Conservation (phyloP, 768 basidiomycete species). For the Tulasnella sp. region DNA sequence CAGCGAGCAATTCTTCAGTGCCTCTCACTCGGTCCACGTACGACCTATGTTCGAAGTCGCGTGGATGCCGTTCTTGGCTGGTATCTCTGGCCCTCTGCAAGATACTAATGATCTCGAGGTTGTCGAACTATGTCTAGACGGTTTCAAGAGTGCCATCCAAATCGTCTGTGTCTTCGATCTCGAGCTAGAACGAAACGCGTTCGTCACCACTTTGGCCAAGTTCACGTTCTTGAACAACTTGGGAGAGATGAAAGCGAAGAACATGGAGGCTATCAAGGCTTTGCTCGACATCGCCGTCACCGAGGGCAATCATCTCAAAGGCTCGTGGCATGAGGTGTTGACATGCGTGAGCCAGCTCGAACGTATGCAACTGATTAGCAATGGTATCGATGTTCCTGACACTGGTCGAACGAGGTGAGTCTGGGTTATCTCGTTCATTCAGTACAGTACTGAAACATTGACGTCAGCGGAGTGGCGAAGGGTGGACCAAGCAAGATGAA, state of each 20-base stretch:
- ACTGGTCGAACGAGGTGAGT: slow-evolving; percentile 68
- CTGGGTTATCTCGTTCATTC: neutral
- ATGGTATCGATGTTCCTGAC: slow-evolving; percentile 77
- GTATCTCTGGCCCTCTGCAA: slow-evolving; percentile 86
- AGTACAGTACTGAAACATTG: slow-evolving; percentile 15
- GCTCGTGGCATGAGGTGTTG: slow-evolving; percentile 92
- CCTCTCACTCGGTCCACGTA: slow-evolving; percentile 93
- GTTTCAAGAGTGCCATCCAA: slow-evolving; percentile 92
- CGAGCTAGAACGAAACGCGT: slow-evolving; percentile 96
- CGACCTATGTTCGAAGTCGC: slow-evolving; percentile 99
- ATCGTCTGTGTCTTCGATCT: slow-evolving; percentile 96
- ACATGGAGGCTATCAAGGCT: slow-evolving; percentile 97
- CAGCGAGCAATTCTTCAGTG: slow-evolving; percentile 88
- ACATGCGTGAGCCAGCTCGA: slow-evolving; percentile 97
- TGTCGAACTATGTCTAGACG: slow-evolving; percentile 85
- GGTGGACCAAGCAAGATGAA: slow-evolving; percentile 13
- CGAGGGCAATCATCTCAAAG: slow-evolving; percentile 95
- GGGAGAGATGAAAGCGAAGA: slow-evolving; percentile 98
- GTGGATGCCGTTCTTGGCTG: slow-evolving; percentile 97
- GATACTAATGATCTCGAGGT: slow-evolving; percentile 90
- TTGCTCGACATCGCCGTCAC: slow-evolving; percentile 88
- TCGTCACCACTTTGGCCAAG: slow-evolving; percentile 90
- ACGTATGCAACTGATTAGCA: slow-evolving; percentile 94
- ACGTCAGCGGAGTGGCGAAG: slow-evolving; percentile 37
- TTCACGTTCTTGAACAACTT: slow-evolving; percentile 97